Base-by-base conservation (phyloP, 192 early-diverging fungal genomes). In the Backusella morwellensis region DNA sequence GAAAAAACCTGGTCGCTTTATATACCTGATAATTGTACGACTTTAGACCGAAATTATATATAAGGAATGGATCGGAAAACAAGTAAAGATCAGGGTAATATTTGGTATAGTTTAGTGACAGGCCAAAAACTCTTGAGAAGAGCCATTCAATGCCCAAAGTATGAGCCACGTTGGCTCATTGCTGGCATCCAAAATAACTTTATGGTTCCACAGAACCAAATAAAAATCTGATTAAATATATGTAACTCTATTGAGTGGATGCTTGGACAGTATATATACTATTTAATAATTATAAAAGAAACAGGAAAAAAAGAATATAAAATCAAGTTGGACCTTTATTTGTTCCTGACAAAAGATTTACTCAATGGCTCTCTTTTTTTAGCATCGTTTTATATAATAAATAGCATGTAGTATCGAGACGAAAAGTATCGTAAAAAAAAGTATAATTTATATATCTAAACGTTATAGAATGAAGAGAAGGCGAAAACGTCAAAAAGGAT, bases 221-320 rank as follows among this genome's bases (percentile, higher is more conserved):
- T 19, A 59, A 59, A 59, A 59, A 26, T 63, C 56, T 29, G 56
- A 63, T 63, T 63, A 63, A 63, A 63, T 63, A 63, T 63, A 32
- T 59, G 56, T 63, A 59, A 26, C 9, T 59, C 47, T 50, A 50
- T n/a, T 50, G 17, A 7, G 4, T 50, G 0, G 47, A 50, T 50
- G 6, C 15, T n/a, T 50, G 6, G 12, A 12, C 9, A 40, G 38
- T 40, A 40, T 8, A 40, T 40, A 32, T 32, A 32, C 32, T 32
- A 3, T 32, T 32, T 32, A 32, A 3, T 32, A 32, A 32, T 3
- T 32, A 32, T 32, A 32, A 32, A 32, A 32, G 32, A 32, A 32
- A 32, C 32, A 32, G 32, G 2, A 2, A 32, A 32, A 32, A 32
- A 32, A 32, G 32, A 32, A 3, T 32, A 1, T 3, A 1, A 32